Conservation (phyloP, 75 land plant genomes). For the Gnetum montanum region DNA sequence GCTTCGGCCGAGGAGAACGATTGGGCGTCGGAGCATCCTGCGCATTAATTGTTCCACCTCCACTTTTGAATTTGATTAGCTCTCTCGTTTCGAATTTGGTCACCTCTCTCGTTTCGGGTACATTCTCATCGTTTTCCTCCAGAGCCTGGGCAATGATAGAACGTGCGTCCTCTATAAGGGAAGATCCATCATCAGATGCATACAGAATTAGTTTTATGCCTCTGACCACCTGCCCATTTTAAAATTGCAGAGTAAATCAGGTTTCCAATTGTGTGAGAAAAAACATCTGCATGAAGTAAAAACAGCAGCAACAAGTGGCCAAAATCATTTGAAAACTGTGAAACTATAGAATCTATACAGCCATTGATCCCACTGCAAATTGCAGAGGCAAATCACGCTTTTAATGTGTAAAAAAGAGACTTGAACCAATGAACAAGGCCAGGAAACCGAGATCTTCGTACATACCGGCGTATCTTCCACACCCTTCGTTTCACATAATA, state of each 20-base stretch:
- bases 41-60: slow-evolving; percentile 23
- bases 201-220: slow-evolving; percentile 76
- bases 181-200: slow-evolving; percentile 57
- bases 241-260: not conserved
- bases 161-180: slow-evolving; percentile 69
- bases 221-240: slow-evolving; percentile 42
- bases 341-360: no score
- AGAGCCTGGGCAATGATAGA: slow-evolving; percentile 19
- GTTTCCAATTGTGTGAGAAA: no score
- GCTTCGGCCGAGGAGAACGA: slow-evolving; percentile 45
- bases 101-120: slow-evolving; percentile 18
- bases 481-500: slow-evolving; percentile 69
- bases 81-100: slow-evolving; percentile 28
- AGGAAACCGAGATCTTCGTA: no score
- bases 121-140: slow-evolving; percentile 7
- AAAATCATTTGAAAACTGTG: no score
- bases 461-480: slow-evolving; percentile 48
- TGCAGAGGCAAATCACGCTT: not conserved
- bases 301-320: no score
- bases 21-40: slow-evolving; percentile 32
- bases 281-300: no score
- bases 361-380: not conserved
- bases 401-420: not conserved
- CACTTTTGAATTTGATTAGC: slow-evolving; percentile 32
- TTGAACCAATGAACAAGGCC: not conserved